A percentile compares a stretch with the other conserved stretches of the same genome.
Evolutionary conservation across 1,284 basidiomycete species (phyloP).

Genomic region (Ganoderma resinaceum): DNA sequence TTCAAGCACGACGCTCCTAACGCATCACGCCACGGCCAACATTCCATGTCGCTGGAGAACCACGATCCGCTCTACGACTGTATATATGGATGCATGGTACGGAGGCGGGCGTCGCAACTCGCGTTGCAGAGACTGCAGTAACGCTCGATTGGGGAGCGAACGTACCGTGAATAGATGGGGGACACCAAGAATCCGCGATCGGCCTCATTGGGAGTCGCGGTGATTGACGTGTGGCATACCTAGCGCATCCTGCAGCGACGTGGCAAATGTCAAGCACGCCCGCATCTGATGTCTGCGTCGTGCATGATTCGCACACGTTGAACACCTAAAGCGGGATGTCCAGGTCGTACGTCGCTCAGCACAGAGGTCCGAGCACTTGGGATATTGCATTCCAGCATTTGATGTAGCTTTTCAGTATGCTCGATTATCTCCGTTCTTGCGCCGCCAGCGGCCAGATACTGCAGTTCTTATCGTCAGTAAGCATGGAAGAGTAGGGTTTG

Average conservation of each 20-base stretch:
- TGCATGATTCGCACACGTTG: neutral
- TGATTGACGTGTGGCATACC: neutral
- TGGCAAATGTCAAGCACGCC: neutral
- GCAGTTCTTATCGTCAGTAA: neutral
- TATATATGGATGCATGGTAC: neutral
- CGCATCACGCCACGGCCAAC: neutral
- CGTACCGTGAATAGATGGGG: neutral
- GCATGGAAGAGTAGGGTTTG: neutral
- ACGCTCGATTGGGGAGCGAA: neutral
- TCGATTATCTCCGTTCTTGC: neutral
- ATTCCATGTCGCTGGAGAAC: neutral
- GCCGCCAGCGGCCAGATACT: neutral
- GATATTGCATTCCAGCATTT: neutral
- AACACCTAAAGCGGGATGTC: neutral
- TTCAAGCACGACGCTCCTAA: neutral
- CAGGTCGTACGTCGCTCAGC: neutral
- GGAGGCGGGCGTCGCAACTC: neutral
- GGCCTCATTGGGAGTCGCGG: neutral
- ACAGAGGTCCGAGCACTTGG: neutral
- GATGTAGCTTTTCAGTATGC: neutral
- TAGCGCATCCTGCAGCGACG: neutral
- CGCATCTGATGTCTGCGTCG: neutral
- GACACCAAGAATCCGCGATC: neutral
- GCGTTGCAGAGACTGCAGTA: neutral
- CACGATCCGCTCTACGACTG: neutral